These are phyloP conservation scores for Emericellopsis terricola DNA, from an alignment of 495 filamentous ascomycete species.

Conservation along the genomic window DNA sequence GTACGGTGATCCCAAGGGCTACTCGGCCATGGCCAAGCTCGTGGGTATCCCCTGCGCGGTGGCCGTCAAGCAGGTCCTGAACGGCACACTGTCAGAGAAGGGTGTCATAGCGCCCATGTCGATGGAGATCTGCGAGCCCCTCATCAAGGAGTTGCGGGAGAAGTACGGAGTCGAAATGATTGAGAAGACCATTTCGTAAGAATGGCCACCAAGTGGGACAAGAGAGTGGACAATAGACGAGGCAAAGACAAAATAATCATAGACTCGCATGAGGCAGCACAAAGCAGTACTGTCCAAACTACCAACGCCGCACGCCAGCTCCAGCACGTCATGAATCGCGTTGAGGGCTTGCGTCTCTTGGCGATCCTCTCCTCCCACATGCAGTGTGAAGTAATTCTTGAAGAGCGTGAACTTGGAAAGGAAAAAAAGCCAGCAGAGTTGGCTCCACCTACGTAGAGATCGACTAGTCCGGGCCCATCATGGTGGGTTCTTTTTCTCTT, in stretches of 20 bases:
- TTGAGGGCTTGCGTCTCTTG: too few species aligned
- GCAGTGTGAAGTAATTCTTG: too few species aligned
- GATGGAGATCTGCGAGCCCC: conserved; percentile 46
- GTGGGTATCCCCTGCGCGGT: conserved; percentile 20
- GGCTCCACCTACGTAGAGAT: too few species aligned
- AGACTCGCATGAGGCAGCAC: too few species aligned
- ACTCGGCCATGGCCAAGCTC: conserved; percentile 79
- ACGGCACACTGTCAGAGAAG: conserved; percentile 60
- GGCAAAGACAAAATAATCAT: not conserved
- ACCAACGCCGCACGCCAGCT: too few species aligned
- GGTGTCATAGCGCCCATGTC: conserved; percentile 73
- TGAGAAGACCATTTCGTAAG: not conserved
- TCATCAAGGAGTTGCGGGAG: conserved; percentile 53
- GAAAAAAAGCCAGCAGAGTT: too few species aligned
- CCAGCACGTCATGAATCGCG: too few species aligned
- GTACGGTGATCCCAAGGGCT: conserved; percentile 64
- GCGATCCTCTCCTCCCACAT: too few species aligned
- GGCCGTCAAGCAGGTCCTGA: conserved; percentile 66
- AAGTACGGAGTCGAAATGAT: conserved; percentile 23
- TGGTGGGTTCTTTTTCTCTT: too few species aligned
- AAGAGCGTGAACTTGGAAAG: too few species aligned
- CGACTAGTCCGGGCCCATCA: too few species aligned
- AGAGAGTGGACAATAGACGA: not conserved
- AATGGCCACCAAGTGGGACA: not conserved
- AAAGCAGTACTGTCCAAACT: too few species aligned